phyloP scores from a whole-genome alignment of 225 moss, liverwort and hornwort species.

The Bryoerythrophyllum caledonicum region DNA sequence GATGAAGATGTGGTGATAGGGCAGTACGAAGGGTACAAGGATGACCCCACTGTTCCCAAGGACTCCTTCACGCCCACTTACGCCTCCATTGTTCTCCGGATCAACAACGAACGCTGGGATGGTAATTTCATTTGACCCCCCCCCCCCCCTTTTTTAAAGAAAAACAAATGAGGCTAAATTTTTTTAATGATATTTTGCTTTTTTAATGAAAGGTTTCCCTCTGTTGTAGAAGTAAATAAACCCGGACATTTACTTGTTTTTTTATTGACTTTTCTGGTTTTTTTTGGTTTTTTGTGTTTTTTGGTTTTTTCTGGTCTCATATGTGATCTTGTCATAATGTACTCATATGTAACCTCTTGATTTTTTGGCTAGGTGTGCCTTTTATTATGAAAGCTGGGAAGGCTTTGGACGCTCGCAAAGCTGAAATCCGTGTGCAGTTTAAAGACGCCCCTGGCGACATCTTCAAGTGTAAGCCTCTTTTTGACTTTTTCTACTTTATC shows the following conservation, averaged over 20 bases:
- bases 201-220: no score
- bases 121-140: constrained; percentile 36
- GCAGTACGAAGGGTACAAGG: constrained; percentile 77
- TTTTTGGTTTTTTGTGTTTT: no score
- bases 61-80: constrained; percentile 76
- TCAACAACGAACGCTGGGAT: constrained; percentile 88
- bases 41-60: constrained; percentile 69
- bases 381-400: constrained; percentile 82
- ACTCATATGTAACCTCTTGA: neutral
- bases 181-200: no score
- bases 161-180: no score
- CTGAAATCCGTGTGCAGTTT: constrained; percentile 84
- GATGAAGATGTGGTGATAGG: constrained; percentile 74
- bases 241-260: no score
- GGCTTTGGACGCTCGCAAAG: constrained; percentile 72
- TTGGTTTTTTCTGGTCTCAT: no score
- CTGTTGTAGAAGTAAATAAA: no score
- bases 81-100: constrained; percentile 51
- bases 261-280: no score
- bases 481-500: no score
- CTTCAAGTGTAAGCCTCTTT: constrained; percentile 52
- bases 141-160: neutral
- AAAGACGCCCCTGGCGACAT: constrained; percentile 86
- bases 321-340: neutral
- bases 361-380: constrained; percentile 56